Evolutionary conservation across 306 rosid species (phyloP).

Genomic region (Dalbergia cochinchinensis): DNA sequence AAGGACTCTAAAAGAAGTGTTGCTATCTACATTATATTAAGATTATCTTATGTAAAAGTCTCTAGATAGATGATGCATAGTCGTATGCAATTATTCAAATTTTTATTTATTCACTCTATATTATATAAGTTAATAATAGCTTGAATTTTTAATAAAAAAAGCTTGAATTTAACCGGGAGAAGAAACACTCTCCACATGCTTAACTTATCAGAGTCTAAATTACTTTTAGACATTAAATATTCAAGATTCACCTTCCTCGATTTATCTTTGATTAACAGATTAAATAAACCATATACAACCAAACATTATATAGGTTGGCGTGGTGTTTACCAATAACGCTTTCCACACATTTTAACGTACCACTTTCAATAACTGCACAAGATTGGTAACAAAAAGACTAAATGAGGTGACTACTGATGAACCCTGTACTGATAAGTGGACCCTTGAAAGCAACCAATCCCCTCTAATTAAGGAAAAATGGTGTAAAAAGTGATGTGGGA

Average conservation of each 20-base stretch:
- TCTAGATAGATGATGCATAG: not conserved
- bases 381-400: not conserved
- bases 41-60: not conserved
- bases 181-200: not conserved
- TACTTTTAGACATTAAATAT: not conserved
- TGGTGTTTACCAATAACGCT: not conserved
- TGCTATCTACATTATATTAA: not conserved
- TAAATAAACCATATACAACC: not conserved
- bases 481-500: not conserved
- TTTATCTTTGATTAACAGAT: conserved; percentile 1
- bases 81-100: not conserved
- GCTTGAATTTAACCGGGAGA: too few species aligned
- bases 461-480: not conserved
- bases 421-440: not conserved
- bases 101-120: not conserved
- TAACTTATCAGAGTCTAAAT: not conserved
- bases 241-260: not conserved
- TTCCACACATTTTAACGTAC: not conserved
- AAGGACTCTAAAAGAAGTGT: not conserved
- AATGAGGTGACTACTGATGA: not conserved
- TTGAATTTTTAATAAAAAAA: not conserved
- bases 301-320: too few species aligned
- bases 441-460: not conserved
- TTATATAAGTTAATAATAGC: too few species aligned
- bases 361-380: not conserved